Percentiles rank a stretch among this genome's conserved stretches.
Conservation (phyloP, 441 rosid genomes). For the Populus hybrid region DNA sequence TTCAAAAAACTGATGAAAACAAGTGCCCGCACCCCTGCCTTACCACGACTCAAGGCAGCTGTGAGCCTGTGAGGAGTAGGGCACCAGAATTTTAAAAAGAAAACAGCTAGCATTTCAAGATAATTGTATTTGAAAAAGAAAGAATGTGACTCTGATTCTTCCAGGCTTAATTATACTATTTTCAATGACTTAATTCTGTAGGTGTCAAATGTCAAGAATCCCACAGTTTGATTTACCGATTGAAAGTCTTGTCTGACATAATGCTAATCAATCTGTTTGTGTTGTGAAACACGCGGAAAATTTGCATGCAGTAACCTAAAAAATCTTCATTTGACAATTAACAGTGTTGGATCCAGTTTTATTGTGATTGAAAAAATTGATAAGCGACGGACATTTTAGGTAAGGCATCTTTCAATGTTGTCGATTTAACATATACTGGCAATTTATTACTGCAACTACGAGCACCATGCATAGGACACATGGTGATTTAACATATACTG, state of each 20-base stretch:
- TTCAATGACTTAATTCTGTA: neutral
- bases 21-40: neutral
- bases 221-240: neutral
- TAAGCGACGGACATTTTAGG: neutral
- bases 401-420: neutral
- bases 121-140: too few species aligned
- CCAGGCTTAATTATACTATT: neutral
- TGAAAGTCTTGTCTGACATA: neutral
- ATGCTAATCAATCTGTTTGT: neutral
- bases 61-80: neutral
- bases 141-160: neutral
- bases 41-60: neutral
- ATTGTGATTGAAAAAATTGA: neutral
- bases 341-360: neutral
- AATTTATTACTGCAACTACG: neutral
- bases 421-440: neutral
- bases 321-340: neutral
- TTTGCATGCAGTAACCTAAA: neutral
- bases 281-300: neutral
- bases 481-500: neutral
- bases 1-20: neutral
- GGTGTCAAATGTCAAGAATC: neutral
- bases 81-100: neutral
- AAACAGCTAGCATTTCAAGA: neutral
- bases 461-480: neutral